A percentile compares a stretch with the other conserved stretches of the same genome.
Evolutionary conservation across 306 rosid genomes (phyloP).

Genomic region (Fragaria ananassa): DNA sequence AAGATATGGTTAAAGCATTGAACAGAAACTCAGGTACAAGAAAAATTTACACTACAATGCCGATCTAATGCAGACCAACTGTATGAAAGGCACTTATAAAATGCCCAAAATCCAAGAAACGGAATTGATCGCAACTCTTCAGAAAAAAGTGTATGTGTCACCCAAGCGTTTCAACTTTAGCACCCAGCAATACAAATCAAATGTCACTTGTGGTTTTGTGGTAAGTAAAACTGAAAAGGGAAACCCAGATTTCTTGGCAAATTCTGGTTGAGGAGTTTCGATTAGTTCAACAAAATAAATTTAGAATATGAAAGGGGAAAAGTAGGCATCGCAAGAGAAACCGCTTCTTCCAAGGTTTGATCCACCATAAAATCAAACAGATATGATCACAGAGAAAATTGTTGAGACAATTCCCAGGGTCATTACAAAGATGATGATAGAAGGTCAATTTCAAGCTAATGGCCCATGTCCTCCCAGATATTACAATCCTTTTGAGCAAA

Average conservation of each 20-base stretch:
- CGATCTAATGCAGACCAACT: neutral
- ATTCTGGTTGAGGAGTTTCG: neutral
- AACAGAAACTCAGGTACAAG: neutral
- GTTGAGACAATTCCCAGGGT: neutral
- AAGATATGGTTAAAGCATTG: neutral
- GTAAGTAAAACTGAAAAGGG: neutral
- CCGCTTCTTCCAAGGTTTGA: neutral
- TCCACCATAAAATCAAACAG: neutral
- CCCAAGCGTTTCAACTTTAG: neutral
- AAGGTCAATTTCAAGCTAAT: neutral
- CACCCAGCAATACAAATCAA: conserved; percentile 6
- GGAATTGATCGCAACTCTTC: neutral
- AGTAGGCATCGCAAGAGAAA: neutral
- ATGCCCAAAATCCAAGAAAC: neutral
- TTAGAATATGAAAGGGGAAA: neutral
- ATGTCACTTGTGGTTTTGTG: neutral
- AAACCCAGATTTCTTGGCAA: neutral
- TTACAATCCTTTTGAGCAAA: neutral
- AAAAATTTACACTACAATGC: neutral
- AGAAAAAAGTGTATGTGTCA: neutral
- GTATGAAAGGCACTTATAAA: neutral
- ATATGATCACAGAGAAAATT: neutral
- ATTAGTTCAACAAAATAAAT: neutral
- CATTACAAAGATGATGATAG: neutral
- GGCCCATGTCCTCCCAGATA: neutral